Base-by-base conservation (phyloP, 306 rosid genomes). In the Quercus parvula region DNA sequence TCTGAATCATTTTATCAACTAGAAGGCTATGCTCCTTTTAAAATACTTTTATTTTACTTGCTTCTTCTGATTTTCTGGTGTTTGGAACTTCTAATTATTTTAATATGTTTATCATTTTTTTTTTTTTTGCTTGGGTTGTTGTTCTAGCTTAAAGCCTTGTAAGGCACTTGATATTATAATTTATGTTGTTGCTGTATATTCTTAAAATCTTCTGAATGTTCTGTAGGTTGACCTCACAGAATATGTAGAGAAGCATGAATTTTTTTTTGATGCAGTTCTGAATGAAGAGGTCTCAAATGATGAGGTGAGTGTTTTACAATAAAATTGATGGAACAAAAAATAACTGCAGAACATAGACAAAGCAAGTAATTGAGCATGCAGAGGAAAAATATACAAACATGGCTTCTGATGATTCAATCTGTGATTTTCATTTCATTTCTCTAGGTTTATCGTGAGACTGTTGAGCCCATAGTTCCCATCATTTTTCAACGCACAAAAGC, bases 381-480 rank as follows among this genome's bases (percentile, higher is more conserved):
- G 71, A 31, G 31, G 44, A 19, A 9, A 35, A 19, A n/a, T 18
- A 33, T 1, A n/a, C 24, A 10, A 73, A 31, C 49, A 5, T 77
- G 79, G 51, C 72, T 54, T 24, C 75, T 73, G 24, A 22, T 57
- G 15, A 25, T 79, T 77, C 12, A 28, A 46, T 31, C 22, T 27
- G 27, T 54, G 70, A 70, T 79, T 74, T 68, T 70, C 33, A 9
- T 83, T 75, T 31, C 30, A 27, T 27, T 74, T 77, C 33, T 59
- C 33, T 82, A 96, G 99, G 98, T 96, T 19, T 96, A 96, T 79
- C 91, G 85, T 83, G 98, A 96, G 88, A 96, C 99, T 20, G 99
- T 96, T 76, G 99, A 96, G 87, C 99, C 99, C 80, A 93, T 96
- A 78, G 98, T 96, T 89, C 99, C 99, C 63, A 90, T 96, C 67